Evolutionary conservation across 257 asterid genomes (phyloP).

Genomic region (Solanum tarapatanum): DNA sequence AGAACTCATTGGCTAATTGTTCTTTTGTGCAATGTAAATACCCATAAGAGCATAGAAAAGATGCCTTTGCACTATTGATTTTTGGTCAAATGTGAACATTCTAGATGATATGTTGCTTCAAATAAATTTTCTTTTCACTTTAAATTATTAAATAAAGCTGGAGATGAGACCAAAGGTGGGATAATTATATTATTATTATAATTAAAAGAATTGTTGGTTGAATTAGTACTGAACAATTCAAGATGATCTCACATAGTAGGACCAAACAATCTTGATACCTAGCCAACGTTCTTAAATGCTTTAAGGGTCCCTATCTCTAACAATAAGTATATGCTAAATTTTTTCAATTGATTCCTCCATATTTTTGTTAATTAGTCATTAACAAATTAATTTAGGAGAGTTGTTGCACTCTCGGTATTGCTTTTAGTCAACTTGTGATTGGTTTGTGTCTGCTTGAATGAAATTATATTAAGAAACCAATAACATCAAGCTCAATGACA

Average conservation of each 20-base stretch:
- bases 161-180: not conserved
- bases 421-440: not conserved
- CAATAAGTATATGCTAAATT: no score
- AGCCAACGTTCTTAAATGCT: constrained; percentile 20
- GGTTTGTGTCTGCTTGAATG: not conserved
- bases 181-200: not conserved
- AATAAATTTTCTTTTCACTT: not conserved
- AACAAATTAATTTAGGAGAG: not conserved
- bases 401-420: not conserved
- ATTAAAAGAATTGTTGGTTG: not conserved
- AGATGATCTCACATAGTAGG: constrained; percentile 18
- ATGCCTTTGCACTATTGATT: constrained; percentile 10
- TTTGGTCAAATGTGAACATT: not conserved
- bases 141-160: not conserved
- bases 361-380: not conserved
- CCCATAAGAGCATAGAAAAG: constrained; percentile 1
- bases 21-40: constrained; percentile 8
- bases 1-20: constrained; percentile 6
- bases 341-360: not conserved
- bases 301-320: constrained; percentile 13
- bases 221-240: not conserved
- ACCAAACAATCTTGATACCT: constrained; percentile 9
- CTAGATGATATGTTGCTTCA: not conserved
- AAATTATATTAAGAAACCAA: not conserved
- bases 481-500: not conserved